Conservation (phyloP, 2,329 filamentous ascomycete species). For the Pseudogymnoascus sp. region DNA sequence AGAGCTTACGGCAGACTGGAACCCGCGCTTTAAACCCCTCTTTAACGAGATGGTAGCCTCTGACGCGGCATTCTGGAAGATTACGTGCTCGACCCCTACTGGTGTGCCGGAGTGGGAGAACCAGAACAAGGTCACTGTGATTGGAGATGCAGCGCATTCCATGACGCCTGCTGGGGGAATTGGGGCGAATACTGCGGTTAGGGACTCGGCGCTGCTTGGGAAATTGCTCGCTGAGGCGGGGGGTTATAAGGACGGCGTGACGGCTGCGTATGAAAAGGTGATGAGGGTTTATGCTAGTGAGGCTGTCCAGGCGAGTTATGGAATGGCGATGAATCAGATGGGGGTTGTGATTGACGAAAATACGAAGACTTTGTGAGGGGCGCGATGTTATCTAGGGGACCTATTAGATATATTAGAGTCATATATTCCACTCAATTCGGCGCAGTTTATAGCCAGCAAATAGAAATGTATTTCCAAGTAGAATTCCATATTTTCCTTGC, state of each 20-base stretch:
- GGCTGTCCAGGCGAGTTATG: slow-evolving; percentile 47
- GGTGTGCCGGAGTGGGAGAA: slow-evolving; percentile 54
- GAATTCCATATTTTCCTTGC: background rate
- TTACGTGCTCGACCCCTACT: slow-evolving; percentile 51
- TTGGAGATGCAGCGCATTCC: slow-evolving; percentile 48
- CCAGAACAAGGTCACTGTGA: slow-evolving; percentile 47
- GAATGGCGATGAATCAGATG: slow-evolving; percentile 35
- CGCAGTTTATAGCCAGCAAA: background rate
- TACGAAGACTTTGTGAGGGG: background rate
- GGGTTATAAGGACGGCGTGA: slow-evolving; percentile 44
- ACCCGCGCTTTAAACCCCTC: slow-evolving; percentile 44
- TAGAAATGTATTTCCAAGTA: background rate
- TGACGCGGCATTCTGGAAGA: slow-evolving; percentile 58
- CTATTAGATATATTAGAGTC: background rate
- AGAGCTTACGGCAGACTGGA: slow-evolving; percentile 44
- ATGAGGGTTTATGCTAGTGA: slow-evolving; percentile 53
- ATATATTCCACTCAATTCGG: background rate
- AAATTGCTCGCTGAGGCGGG: slow-evolving; percentile 42
- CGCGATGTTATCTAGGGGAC: background rate
- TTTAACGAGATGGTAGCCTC: slow-evolving; percentile 48
- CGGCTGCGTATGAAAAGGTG: slow-evolving; percentile 49
- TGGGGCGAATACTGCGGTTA: slow-evolving; percentile 48
- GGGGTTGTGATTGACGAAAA: slow-evolving; percentile 39
- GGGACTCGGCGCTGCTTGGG: slow-evolving; percentile 46
- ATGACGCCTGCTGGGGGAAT: slow-evolving; percentile 51